A percentile compares a stretch with the other conserved stretches of the same genome.
These are phyloP conservation scores for Cystobasidium onofrii DNA, from an alignment of 768 basidiomycete species.

Conservation along the genomic window DNA sequence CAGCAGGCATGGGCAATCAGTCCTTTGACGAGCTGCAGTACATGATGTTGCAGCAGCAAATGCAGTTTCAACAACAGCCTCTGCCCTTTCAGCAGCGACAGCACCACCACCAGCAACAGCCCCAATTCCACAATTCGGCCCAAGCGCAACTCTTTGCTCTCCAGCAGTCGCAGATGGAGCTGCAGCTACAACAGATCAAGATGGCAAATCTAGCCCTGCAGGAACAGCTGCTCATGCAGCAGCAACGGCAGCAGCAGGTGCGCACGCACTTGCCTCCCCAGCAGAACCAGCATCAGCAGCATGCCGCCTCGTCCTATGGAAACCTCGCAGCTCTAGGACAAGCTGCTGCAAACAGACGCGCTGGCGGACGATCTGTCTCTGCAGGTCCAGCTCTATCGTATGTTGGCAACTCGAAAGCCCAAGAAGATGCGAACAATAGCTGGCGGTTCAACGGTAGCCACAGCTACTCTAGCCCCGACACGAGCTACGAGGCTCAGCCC, in stretches of 20 bases:
- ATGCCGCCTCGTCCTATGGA: background rate
- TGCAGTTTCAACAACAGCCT: conserved; percentile 12
- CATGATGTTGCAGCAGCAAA: conserved; percentile 18
- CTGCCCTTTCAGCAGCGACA: background rate
- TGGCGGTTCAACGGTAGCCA: background rate
- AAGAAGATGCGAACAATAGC: background rate
- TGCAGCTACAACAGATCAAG: conserved; percentile 32
- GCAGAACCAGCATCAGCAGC: conserved; percentile 5
- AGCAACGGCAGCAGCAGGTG: conserved; percentile 6
- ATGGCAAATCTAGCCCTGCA: conserved; percentile 28
- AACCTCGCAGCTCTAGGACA: background rate
- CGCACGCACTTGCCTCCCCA: background rate
- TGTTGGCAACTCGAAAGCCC: background rate
- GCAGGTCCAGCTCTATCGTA: background rate
- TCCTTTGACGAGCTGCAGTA: conserved; percentile 5
- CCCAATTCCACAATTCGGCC: background rate
- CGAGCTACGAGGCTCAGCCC: background rate
- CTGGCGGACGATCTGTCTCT: background rate
- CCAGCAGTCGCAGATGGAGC: conserved; percentile 29
- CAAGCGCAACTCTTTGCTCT: conserved; percentile 25
- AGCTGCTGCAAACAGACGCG: background rate
- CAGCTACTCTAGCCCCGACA: background rate
- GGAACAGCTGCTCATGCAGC: conserved; percentile 31
- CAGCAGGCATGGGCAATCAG: background rate
- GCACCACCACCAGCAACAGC: background rate